A percentile compares a stretch with the other conserved stretches of the same genome.
Conservation (phyloP, 1,284 basidiomycete species). For the Naganishia liquefaciens region DNA sequence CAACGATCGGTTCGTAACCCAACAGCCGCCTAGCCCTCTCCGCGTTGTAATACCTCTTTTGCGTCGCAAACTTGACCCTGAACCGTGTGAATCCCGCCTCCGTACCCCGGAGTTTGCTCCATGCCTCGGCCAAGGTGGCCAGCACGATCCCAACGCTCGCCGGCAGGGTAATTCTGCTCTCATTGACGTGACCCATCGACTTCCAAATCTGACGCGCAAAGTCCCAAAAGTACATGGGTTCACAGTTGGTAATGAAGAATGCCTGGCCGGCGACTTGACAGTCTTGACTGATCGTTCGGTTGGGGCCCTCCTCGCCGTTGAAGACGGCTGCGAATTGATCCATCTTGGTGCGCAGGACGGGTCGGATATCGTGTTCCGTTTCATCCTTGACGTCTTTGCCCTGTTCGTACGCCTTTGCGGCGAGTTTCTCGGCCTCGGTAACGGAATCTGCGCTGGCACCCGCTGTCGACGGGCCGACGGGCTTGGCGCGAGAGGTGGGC, state of each 20-base stretch:
- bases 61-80: slow-evolving; percentile 71
- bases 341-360: slow-evolving; percentile 64
- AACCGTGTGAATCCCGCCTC: slow-evolving; percentile 88
- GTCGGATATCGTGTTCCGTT: slow-evolving; percentile 56
- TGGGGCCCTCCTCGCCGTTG: slow-evolving; percentile 34
- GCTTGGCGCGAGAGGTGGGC: slow-evolving; percentile 74
- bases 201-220: slow-evolving; percentile 84
- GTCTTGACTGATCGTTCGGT: slow-evolving; percentile 54
- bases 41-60: slow-evolving; percentile 84
- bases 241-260: slow-evolving; percentile 98
- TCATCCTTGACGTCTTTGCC: slow-evolving; percentile 38
- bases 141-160: slow-evolving; percentile 67
- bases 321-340: slow-evolving; percentile 55
- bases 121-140: slow-evolving; percentile 72
- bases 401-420: slow-evolving; percentile 60
- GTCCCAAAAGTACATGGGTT: slow-evolving; percentile 97
- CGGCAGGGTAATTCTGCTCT: slow-evolving; percentile 63
- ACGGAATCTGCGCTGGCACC: slow-evolving; percentile 39
- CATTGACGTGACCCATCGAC: slow-evolving; percentile 66
- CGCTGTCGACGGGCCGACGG: slow-evolving; percentile 73
- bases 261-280: slow-evolving; percentile 86
- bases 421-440: slow-evolving; percentile 59
- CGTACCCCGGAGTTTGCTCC: slow-evolving; percentile 72
- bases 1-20: slow-evolving; percentile 88
- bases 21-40: slow-evolving; percentile 90